Percentiles rank a stretch among this genome's conserved stretches.
These are phyloP conservation scores for Fusarium udum DNA, from an alignment of 2,329 filamentous ascomycete genomes.

Conservation along the genomic window DNA sequence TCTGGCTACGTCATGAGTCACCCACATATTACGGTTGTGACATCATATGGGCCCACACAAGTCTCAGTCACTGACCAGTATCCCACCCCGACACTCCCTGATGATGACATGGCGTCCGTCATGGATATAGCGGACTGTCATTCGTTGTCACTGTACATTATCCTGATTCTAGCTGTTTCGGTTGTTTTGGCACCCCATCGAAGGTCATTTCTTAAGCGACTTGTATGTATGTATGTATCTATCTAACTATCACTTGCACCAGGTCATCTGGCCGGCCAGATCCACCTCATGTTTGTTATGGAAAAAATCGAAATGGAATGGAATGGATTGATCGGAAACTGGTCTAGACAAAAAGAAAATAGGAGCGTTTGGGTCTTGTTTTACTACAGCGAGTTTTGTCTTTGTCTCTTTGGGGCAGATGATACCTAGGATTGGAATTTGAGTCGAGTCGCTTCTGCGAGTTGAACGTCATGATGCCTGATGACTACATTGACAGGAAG, in stretches of 20 bases:
- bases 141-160: constrained; percentile 8
- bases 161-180: constrained; percentile 21
- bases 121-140: constrained; percentile 21
- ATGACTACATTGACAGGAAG: constrained; percentile 12
- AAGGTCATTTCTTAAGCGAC: constrained; percentile 25
- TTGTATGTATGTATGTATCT: constrained; percentile 30
- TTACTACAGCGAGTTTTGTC: constrained; percentile 1
- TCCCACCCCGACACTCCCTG: constrained; percentile 11
- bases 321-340: background rate
- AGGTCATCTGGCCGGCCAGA: constrained; percentile 33
- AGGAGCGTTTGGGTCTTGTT: background rate
- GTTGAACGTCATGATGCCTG: constrained; percentile 25
- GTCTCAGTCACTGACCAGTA: constrained; percentile 14
- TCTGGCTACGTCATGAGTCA: constrained; percentile 23
- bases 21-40: constrained; percentile 5
- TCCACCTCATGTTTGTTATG: background rate
- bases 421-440: background rate
- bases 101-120: constrained; percentile 43
- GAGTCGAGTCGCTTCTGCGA: background rate
- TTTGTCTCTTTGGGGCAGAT: background rate
- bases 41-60: constrained; percentile 23
- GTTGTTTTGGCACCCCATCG: constrained; percentile 23
- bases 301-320: background rate
- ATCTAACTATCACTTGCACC: background rate
- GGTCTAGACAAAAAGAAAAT: constrained; percentile 34